A percentile compares a stretch with the other conserved stretches of the same genome.
Conservation (phyloP, 371 early-diverging fungal genomes). For the Rhizopus stolonifer region DNA sequence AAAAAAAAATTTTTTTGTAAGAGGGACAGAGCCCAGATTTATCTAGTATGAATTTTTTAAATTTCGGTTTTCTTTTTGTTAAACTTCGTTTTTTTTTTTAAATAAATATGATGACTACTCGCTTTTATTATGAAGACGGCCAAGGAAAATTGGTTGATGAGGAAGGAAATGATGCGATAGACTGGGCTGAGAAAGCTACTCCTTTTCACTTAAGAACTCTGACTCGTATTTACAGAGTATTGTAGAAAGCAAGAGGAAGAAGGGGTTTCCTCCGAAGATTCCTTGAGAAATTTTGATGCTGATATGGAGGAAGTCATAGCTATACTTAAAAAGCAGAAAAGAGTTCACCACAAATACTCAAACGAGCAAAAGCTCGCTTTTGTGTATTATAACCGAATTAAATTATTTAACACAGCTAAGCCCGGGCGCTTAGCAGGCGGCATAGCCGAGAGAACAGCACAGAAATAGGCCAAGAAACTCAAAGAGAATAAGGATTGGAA, state of each 20-base stretch:
- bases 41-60: too few species aligned
- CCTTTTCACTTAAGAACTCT: slow-evolving; percentile 16
- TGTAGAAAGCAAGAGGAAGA: slow-evolving; percentile 11
- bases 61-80: too few species aligned
- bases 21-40: too few species aligned
- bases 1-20: too few species aligned
- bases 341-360: slow-evolving; percentile 10
- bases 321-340: slow-evolving; percentile 9
- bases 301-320: slow-evolving; percentile 15
- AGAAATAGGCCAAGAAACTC: slow-evolving; percentile 18
- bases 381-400: too few species aligned
- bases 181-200: slow-evolving; percentile 8
- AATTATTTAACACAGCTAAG: slow-evolving; percentile 15
- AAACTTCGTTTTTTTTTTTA: too few species aligned
- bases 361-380: too few species aligned
- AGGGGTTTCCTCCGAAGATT: slow-evolving; percentile 7
- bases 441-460: slow-evolving; percentile 15
- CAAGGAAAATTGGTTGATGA: slow-evolving; percentile 20
- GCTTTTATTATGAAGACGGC: slow-evolving; percentile 23
- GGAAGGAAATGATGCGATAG: slow-evolving; percentile 15
- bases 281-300: slow-evolving; percentile 6
- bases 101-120: slow-evolving; percentile 9
- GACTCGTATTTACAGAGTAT: slow-evolving; percentile 6
- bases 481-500: slow-evolving; percentile 21
- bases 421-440: slow-evolving; percentile 8